Base-by-base conservation (phyloP, 305 asterid species). In the Plantago rigida region DNA sequence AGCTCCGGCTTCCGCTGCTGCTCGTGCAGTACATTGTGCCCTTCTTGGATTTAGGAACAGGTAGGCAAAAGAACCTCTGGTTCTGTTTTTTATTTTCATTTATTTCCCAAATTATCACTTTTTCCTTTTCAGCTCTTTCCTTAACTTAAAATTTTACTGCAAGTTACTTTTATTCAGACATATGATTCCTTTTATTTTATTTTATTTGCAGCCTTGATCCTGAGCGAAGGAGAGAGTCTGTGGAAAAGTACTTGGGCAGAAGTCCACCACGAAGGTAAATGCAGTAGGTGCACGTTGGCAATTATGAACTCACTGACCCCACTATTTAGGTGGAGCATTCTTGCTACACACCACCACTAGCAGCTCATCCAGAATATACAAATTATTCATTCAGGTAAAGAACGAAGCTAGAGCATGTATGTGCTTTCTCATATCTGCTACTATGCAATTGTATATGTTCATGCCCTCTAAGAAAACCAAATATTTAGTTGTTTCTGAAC, bases 1-100 rank as follows among this genome's bases (percentile, higher is more conserved):
- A 49, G 96, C 99, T 78, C 99, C 97, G 14, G 95, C 94, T 75
- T 77, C 97, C 75, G 97, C 94, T 67, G 73, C 94, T 70, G 95
- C 79, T 64, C 89, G 87, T 47, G 99, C 99, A 34, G 50, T 86
- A 66, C 94, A 87, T 73, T 89, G 76, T 73, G 87, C 97, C 69
- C 81, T 93, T 79, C 84, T 93, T 73, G 99, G 99, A 60, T 74
- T 87, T 73, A 81, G 97, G 70, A 93, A 93, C 81, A 87, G 97
- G 97, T 89, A 15, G 26, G 26, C 29, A 11, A 39, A 53, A 51
- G 34, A 28, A 34, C 41, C 42, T 53, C 9, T 6, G 5, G 9
- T 34, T 17, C 19, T 17, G 9, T 4, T 6, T 34, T 34, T 4
- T 17, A 17, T 17, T 17, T 17, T 17, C 19, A 17, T 17, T 17